These are phyloP conservation scores for Colletotrichum sp. DNA, from an alignment of 2,329 filamentous ascomycete species.

Conservation along the genomic window DNA sequence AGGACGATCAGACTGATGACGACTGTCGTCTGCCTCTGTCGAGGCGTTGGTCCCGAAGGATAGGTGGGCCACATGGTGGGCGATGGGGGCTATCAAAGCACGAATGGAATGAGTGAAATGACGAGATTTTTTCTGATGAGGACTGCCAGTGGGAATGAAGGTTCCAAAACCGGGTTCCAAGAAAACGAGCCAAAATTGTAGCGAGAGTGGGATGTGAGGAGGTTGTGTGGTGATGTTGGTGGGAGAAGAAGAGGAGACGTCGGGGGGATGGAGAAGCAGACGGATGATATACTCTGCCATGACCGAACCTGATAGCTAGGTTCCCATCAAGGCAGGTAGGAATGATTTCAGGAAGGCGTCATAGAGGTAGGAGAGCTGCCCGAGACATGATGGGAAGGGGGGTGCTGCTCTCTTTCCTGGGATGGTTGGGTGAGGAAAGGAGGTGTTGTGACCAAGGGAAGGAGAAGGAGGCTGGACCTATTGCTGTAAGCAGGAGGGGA, in stretches of 20 bases:
- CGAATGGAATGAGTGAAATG: conserved; percentile 6
- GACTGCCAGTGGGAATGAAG: conserved; percentile 6
- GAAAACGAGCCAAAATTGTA: conserved; percentile 20
- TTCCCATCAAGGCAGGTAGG: neutral
- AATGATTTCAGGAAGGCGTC: neutral
- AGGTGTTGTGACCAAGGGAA: neutral
- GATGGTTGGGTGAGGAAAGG: neutral
- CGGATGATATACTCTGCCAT: neutral
- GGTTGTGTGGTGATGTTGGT: neutral
- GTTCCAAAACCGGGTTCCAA: conserved; percentile 19
- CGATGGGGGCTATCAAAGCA: neutral
- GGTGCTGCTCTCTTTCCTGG: neutral
- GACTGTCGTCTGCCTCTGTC: neutral
- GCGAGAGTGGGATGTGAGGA: conserved; percentile 11
- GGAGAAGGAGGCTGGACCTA: neutral
- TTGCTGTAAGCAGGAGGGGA: no score
- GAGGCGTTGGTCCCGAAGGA: neutral
- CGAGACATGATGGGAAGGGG: neutral
- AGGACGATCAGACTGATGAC: neutral
- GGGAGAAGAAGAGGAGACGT: neutral
- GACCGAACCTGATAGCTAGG: neutral
- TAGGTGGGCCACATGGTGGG: neutral
- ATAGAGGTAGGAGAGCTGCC: rapidly evolving
- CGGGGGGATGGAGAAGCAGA: neutral
- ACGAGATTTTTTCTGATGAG: neutral